Evolutionary conservation across 352 stramenopile genomes (phyloP).

Genomic region (Elongisporangium undulatum): DNA sequence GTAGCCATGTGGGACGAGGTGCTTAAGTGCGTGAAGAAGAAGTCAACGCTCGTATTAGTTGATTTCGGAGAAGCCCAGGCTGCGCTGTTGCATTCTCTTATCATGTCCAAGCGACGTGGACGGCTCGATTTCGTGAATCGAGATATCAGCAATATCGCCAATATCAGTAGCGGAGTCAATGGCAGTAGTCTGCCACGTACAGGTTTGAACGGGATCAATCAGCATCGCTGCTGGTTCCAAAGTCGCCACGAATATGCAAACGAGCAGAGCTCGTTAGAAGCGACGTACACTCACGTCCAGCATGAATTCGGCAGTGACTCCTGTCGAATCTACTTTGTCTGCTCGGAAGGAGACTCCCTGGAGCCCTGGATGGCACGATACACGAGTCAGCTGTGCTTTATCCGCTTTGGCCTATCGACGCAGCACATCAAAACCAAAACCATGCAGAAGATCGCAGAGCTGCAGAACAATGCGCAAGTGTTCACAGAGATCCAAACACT

Average conservation of each 20-base stretch:
- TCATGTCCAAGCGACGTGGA: slow-evolving; percentile 39
- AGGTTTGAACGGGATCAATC: background rate
- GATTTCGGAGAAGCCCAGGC: slow-evolving; percentile 28
- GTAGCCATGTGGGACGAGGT: slow-evolving; percentile 38
- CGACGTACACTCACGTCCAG: background rate
- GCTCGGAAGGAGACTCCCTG: slow-evolving; percentile 19
- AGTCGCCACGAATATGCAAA: background rate
- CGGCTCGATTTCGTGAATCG: slow-evolving; percentile 46
- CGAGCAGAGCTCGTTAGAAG: background rate
- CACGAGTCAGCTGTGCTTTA: slow-evolving; percentile 31
- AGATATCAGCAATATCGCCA: slow-evolving; percentile 23
- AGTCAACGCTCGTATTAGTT: slow-evolving; percentile 34
- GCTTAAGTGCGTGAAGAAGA: slow-evolving; percentile 25
- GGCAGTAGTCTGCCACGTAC: background rate
- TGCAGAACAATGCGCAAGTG: slow-evolving; percentile 19
- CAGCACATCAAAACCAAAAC: slow-evolving; percentile 25
- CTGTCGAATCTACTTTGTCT: slow-evolving; percentile 47
- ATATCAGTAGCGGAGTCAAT: slow-evolving; percentile 1
- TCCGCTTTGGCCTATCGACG: slow-evolving; percentile 39
- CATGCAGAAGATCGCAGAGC: slow-evolving; percentile 28
- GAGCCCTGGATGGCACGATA: slow-evolving; percentile 37
- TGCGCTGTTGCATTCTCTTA: slow-evolving; percentile 24
- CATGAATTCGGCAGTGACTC: slow-evolving; percentile 36
- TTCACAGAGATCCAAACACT: slow-evolving; percentile 50
- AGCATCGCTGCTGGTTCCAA: slow-evolving; percentile 35